Percentiles rank a stretch among this genome's conserved stretches.
These are phyloP conservation scores for Aschersonia sp. DNA, from an alignment of 2,329 filamentous ascomycete species.

Conservation along the genomic window DNA sequence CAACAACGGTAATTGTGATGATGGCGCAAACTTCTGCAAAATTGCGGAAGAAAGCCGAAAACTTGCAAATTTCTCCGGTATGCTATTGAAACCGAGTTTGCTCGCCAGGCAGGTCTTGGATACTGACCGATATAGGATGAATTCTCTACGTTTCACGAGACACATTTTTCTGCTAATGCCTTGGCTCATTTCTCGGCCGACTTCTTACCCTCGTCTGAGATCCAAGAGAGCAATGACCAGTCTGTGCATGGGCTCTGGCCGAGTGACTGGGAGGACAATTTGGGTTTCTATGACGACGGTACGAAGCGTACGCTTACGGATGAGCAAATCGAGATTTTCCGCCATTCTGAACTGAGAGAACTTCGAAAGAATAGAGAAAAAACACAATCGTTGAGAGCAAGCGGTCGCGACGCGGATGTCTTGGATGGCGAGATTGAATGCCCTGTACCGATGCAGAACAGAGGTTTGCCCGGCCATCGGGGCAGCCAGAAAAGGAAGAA, in stretches of 20 bases:
- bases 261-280: conserved; percentile 38
- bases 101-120: not conserved
- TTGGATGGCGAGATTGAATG: not conserved
- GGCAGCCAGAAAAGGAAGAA: conserved; percentile 15
- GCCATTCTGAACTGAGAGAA: conserved; percentile 71
- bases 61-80: conserved; percentile 12
- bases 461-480: not conserved
- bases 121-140: conserved; percentile 32
- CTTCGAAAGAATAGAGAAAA: conserved; percentile 41
- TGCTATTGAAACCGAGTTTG: conserved; percentile 1
- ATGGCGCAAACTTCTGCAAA: not conserved
- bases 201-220: conserved; percentile 25
- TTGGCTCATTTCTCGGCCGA: conserved; percentile 28
- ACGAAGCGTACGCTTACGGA: conserved; percentile 82
- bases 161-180: conserved; percentile 41
- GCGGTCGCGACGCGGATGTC: not conserved
- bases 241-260: not conserved
- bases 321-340: conserved; percentile 79
- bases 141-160: conserved; percentile 39
- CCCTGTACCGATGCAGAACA: not conserved
- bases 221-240: conserved; percentile 12
- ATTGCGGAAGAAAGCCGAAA: not conserved
- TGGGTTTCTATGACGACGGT: conserved; percentile 80
- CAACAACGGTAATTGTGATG: not conserved
- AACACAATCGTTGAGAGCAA: conserved; percentile 9